Conservation (phyloP, 305 asterid species). For the Coffea humblotiana region DNA sequence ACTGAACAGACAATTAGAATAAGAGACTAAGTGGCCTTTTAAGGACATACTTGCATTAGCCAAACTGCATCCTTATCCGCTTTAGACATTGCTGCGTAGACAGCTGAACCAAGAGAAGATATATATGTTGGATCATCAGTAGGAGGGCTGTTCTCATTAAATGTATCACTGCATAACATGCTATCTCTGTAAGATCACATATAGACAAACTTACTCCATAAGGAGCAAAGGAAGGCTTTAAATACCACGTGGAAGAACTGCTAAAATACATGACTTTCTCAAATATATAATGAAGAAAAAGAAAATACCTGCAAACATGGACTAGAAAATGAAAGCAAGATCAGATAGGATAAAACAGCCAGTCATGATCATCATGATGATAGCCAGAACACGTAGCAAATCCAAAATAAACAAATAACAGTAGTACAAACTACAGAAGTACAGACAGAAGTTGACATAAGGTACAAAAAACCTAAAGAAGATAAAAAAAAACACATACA, state of each 20-base stretch:
- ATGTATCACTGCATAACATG: constrained; percentile 72
- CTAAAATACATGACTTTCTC: constrained; percentile 2
- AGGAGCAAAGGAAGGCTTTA: background rate
- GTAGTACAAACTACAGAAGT: background rate
- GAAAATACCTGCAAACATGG: background rate
- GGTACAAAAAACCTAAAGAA: background rate
- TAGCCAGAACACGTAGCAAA: background rate
- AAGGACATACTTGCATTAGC: constrained; percentile 87
- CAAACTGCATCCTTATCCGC: constrained; percentile 89
- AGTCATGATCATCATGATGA: background rate
- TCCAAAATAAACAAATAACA: background rate
- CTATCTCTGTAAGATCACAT: background rate
- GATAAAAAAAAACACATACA: background rate
- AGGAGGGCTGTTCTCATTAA: constrained; percentile 95
- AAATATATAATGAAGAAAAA: background rate
- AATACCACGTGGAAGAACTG: background rate
- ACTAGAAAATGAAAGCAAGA: background rate
- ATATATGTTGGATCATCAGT: constrained; percentile 78
- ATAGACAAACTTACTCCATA: constrained; percentile 1
- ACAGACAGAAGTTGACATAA: background rate
- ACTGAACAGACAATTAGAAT: constrained; percentile 11
- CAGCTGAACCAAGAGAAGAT: constrained; percentile 92
- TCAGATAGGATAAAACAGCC: background rate
- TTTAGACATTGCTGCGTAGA: constrained; percentile 79
- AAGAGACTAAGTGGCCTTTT: constrained; percentile 21